Evolutionary conservation across 495 filamentous ascomycete genomes (phyloP).

Genomic region (Ramalina peruviana): DNA sequence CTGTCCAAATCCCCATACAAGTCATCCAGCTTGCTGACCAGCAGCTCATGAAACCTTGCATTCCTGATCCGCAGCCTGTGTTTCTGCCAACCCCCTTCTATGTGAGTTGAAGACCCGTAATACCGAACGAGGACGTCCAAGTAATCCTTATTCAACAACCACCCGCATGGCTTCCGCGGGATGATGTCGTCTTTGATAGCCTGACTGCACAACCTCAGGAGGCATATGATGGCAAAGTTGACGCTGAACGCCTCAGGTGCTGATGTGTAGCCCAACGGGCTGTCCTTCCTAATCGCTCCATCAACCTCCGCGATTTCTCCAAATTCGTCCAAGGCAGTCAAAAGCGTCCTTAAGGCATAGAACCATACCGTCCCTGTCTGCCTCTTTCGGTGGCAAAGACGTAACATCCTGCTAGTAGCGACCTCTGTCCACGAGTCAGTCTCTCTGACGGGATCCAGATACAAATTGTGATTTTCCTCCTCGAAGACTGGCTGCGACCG

Average conservation of each 20-base stretch:
- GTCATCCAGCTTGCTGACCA: no score
- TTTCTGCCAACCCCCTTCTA: not conserved
- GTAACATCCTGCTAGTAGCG: not conserved
- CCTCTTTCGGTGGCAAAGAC: not conserved
- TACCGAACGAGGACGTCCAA: no score
- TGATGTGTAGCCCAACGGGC: slow-evolving; percentile 57
- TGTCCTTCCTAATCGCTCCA: slow-evolving; percentile 32
- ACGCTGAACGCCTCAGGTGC: slow-evolving; percentile 52
- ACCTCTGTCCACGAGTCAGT: slow-evolving; percentile 44
- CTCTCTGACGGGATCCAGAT: slow-evolving; percentile 65
- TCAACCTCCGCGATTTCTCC: slow-evolving; percentile 27
- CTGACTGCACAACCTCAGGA: not conserved
- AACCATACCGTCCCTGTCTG: not conserved
- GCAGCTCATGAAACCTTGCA: no score
- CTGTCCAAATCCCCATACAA: no score
- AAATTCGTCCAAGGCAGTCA: slow-evolving; percentile 33
- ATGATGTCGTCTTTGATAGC: not conserved
- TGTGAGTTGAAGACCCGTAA: no score
- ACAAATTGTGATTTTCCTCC: slow-evolving; percentile 84
- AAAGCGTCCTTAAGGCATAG: not conserved
- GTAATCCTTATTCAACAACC: not conserved
- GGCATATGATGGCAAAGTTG: slow-evolving; percentile 1
- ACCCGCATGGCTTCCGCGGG: not conserved
- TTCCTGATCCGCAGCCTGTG: no score
- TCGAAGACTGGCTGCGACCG: slow-evolving; percentile 66